Base-by-base conservation (phyloP, 2,329 filamentous ascomycete species). In the Trichophyton benhamiae region DNA sequence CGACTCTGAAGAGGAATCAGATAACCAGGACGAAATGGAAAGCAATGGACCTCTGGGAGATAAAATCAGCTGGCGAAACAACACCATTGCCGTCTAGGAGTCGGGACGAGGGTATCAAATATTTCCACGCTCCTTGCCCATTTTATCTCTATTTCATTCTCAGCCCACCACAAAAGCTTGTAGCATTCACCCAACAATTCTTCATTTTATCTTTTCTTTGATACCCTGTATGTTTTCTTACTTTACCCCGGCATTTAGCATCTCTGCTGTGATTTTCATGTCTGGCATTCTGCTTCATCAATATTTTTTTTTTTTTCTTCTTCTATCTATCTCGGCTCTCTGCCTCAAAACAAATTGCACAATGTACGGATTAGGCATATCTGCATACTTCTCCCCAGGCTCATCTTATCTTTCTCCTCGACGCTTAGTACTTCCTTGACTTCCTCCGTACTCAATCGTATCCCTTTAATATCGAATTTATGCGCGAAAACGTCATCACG, bases 1-100 rank as follows among this genome's bases (percentile, higher is more conserved):
- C 58, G 77, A 73, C 17, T 70, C 72, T 3, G 75, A 75, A 5
- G 74, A 76, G 4, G 72, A 75, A 1, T 66, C 66, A 17, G 69
- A 74, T n/a, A 67, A 71, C 9, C 64, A 59, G 9, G 63, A 66
- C 46, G 63, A 64, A 30, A 55, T 70, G 59, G 58, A 59, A 49
- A 63, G 61, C 49, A 61, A 55, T 38, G 57, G 30, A 15, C 59
- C 65, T 15, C 9, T 70, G 7, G 61, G 63, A 20, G 63, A 62
- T 22, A 66, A 60, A 60, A 60, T 63, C 42, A 62, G 58, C 36
- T 66, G 65, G 65, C 36, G 60, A 7, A 63, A 61, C 27, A 60
- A 58, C 25, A 57, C 61, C 15, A 65, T 66, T 61, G 58, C 63
- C 25, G 65, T 63, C 53, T 66, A 63, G 61, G 4, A 11, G 20